Evolutionary conservation across 73 alveolate species (phyloP).

Genomic region (Paraurostyla sp.): DNA sequence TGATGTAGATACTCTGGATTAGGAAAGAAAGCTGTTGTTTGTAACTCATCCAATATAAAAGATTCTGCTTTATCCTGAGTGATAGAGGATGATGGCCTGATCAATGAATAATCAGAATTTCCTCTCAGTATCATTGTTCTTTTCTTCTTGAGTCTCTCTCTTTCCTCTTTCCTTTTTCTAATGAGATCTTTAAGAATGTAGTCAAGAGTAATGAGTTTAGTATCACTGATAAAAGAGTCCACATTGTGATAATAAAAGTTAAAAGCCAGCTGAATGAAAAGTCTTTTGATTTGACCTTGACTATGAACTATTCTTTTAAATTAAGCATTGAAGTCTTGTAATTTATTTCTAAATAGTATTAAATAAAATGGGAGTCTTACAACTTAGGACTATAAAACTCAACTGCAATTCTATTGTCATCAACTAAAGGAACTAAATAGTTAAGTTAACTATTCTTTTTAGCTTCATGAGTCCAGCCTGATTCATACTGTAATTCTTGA

Average conservation of each 20-base stretch:
- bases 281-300: conserved; percentile 6
- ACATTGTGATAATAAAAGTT: not conserved
- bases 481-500: not conserved
- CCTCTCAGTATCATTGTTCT: not conserved
- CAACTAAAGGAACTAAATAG: conserved; percentile 20
- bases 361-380: conserved; percentile 13
- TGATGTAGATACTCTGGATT: too few relatives aligned
- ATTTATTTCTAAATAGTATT: conserved; percentile 5
- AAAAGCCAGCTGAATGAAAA: conserved; percentile 12
- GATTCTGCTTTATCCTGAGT: too few relatives aligned
- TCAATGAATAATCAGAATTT: too few relatives aligned
- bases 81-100: too few relatives aligned
- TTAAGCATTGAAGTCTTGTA: conserved; percentile 20
- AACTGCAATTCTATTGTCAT: conserved; percentile 2
- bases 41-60: too few relatives aligned
- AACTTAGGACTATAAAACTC: conserved; percentile 32
- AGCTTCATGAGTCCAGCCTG: conserved; percentile 40
- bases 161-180: conserved; percentile 41
- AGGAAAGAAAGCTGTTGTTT: too few relatives aligned
- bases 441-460: not conserved
- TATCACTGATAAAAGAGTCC: not conserved
- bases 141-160: conserved; percentile 24
- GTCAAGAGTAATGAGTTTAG: not conserved
- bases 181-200: not conserved
- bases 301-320: not conserved